Evolutionary conservation across 257 asterid species (phyloP).

Genomic region (Mentha longifolia): DNA sequence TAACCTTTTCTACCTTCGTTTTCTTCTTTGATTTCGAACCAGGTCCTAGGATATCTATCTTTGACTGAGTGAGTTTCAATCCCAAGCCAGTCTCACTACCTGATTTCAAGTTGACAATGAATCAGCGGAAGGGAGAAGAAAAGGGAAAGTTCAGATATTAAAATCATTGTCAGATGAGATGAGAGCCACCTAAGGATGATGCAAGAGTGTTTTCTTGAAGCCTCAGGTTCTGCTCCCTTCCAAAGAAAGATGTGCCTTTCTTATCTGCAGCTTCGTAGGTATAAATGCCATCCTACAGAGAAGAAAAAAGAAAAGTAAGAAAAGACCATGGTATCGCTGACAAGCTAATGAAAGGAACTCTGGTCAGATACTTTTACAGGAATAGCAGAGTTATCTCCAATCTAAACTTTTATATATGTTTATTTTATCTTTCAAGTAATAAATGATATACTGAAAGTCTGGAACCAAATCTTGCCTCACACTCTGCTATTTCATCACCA

Average conservation of each 20-base stretch:
- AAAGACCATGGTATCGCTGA: slow-evolving; percentile 8
- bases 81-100: slow-evolving; percentile 51
- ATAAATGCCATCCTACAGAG: slow-evolving; percentile 35
- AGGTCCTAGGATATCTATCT: slow-evolving; percentile 43
- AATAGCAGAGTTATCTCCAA: slow-evolving; percentile 13
- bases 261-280: slow-evolving; percentile 28
- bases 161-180: slow-evolving; percentile 28
- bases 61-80: slow-evolving; percentile 41
- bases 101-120: slow-evolving; percentile 37
- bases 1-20: slow-evolving; percentile 67
- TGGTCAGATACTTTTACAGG: slow-evolving; percentile 9
- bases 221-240: slow-evolving; percentile 34
- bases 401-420: slow-evolving; percentile 2
- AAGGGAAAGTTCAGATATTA: slow-evolving; percentile 16
- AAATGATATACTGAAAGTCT: too few relatives aligned
- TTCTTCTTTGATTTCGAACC: slow-evolving; percentile 51
- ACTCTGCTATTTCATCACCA: slow-evolving; percentile 46
- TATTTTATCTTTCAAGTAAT: not conserved
- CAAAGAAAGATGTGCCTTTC: slow-evolving; percentile 33
- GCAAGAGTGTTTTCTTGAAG: slow-evolving; percentile 38
- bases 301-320: slow-evolving; percentile 4
- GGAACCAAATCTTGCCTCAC: slow-evolving; percentile 55
- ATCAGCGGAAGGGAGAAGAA: slow-evolving; percentile 33
- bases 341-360: slow-evolving; percentile 26
- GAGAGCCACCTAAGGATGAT: slow-evolving; percentile 50